Conservation (phyloP, 306 rosid species). For the Cicer bijugum region DNA sequence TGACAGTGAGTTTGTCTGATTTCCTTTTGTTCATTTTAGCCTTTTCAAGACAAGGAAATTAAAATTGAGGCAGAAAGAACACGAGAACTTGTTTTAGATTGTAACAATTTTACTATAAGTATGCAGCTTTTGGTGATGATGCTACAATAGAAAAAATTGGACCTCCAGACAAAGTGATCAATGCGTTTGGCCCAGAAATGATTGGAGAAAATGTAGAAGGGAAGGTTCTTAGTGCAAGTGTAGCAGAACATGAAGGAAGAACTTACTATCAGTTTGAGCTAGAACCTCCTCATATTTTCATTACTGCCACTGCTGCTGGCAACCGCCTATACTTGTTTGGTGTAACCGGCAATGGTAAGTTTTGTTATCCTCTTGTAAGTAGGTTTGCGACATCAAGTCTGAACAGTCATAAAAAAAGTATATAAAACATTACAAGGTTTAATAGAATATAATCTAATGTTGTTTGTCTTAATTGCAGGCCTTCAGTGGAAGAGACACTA, state of each 20-base stretch:
- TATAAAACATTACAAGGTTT: neutral
- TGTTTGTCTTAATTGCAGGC: slow-evolving; percentile 60
- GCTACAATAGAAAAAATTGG: slow-evolving; percentile 86
- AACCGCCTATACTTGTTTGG: slow-evolving; percentile 88
- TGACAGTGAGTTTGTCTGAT: slow-evolving; percentile 58
- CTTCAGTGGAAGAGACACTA: slow-evolving; percentile 98
- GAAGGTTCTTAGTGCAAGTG: slow-evolving; percentile 67
- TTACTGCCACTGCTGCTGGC: slow-evolving; percentile 96
- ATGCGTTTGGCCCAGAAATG: slow-evolving; percentile 93
- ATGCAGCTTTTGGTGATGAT: slow-evolving; percentile 76
- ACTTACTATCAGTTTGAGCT: slow-evolving; percentile 89
- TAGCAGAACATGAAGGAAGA: slow-evolving; percentile 78
- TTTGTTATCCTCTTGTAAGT: slow-evolving; percentile 10
- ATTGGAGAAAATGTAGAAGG: slow-evolving; percentile 97
- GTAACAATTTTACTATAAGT: slow-evolving; percentile 15
- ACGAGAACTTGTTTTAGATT: slow-evolving; percentile 19
- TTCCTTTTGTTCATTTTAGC: slow-evolving; percentile 23
- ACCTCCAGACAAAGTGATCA: slow-evolving; percentile 85
- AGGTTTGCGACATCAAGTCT: slow-evolving; percentile 30
- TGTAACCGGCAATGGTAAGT: slow-evolving; percentile 82
- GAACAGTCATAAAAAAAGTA: slow-evolving; percentile 21
- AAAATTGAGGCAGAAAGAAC: slow-evolving; percentile 19
- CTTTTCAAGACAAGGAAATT: slow-evolving; percentile 22
- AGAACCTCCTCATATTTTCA: slow-evolving; percentile 92
- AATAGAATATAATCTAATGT: slow-evolving; percentile 9